Percentiles rank a stretch among this genome's conserved stretches.
Evolutionary conservation across 1,139 yeast species (phyloP).

Genomic region (Kodamaea anthophila): DNA sequence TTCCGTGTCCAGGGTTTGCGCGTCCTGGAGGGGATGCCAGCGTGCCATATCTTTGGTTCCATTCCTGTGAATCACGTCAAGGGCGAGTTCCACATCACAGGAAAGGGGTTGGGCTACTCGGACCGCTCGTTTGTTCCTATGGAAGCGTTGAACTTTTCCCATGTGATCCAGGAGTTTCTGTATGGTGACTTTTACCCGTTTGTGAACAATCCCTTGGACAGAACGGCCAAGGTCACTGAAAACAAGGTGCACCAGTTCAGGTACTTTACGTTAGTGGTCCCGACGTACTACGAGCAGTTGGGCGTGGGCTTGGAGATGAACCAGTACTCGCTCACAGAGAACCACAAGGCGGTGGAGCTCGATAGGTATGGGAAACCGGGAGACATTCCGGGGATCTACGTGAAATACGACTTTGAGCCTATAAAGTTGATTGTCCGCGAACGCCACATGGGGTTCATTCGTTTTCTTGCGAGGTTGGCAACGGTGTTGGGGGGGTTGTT

Average conservation of each 20-base stretch:
- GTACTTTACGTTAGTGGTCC: slow-evolving; percentile 76
- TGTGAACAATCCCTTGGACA: slow-evolving; percentile 80
- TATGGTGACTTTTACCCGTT: slow-evolving; percentile 89
- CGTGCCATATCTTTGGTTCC: slow-evolving; percentile 85
- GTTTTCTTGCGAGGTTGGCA: slow-evolving; percentile 70
- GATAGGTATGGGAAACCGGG: slow-evolving; percentile 20
- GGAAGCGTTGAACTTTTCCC: slow-evolving; percentile 69
- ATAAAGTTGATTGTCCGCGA: slow-evolving; percentile 66
- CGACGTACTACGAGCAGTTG: slow-evolving; percentile 67
- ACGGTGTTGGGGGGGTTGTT: slow-evolving; percentile 75
- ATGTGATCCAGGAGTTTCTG: slow-evolving; percentile 79
- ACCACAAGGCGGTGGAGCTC: slow-evolving; percentile 21
- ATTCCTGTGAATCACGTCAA: slow-evolving; percentile 80
- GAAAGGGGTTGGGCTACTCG: slow-evolving; percentile 59
- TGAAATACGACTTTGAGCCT: slow-evolving; percentile 87
- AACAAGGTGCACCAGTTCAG: slow-evolving; percentile 44
- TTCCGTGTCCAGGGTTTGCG: slow-evolving; percentile 41
- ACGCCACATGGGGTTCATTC: slow-evolving; percentile 65
- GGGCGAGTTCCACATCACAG: slow-evolving; percentile 84
- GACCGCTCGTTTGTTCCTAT: slow-evolving; percentile 39
- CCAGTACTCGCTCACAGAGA: slow-evolving; percentile 77
- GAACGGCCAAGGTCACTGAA: slow-evolving; percentile 51
- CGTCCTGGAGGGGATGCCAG: slow-evolving; percentile 52
- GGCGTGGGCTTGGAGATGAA: slow-evolving; percentile 74
- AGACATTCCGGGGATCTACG: slow-evolving; percentile 70